Evolutionary conservation across 2,329 filamentous ascomycete genomes (phyloP).

Genomic region (Atkinsonella texensis): DNA sequence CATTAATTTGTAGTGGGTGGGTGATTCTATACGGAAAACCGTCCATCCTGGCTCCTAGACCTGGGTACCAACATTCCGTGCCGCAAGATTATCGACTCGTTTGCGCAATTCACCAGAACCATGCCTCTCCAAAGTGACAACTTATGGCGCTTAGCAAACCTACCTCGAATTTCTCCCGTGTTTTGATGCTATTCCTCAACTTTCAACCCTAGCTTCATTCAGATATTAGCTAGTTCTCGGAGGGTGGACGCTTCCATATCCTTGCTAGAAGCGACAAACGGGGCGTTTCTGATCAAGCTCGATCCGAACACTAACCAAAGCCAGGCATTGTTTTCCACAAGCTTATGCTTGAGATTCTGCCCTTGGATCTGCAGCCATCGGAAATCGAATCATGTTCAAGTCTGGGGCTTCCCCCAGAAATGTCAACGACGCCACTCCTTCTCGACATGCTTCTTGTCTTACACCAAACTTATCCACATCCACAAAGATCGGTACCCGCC

Average conservation of each 20-base stretch:
- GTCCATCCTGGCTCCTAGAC: neutral
- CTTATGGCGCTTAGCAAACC: too few species aligned
- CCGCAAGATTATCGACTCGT: neutral
- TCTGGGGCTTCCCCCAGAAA: neutral
- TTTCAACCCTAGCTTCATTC: too few species aligned
- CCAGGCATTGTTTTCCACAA: neutral
- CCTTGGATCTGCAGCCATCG: neutral
- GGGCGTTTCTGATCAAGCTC: neutral
- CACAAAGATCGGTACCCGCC: neutral
- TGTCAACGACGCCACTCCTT: neutral
- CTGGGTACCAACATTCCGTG: neutral
- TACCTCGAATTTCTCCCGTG: conserved; percentile 1
- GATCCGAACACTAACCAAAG: neutral
- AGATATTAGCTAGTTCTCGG: too few species aligned
- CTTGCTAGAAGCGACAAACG: neutral
- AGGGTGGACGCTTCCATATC: neutral
- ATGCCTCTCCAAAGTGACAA: too few species aligned
- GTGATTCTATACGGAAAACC: neutral
- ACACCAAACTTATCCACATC: neutral
- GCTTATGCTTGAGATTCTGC: neutral
- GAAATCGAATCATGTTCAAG: neutral
- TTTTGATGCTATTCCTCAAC: neutral
- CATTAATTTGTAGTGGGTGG: neutral
- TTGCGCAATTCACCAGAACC: too few species aligned
- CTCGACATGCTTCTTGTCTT: neutral